phyloP scores from a whole-genome alignment of 805 yeast genomes.

The Cyberlindnera xylosilytica region DNA sequence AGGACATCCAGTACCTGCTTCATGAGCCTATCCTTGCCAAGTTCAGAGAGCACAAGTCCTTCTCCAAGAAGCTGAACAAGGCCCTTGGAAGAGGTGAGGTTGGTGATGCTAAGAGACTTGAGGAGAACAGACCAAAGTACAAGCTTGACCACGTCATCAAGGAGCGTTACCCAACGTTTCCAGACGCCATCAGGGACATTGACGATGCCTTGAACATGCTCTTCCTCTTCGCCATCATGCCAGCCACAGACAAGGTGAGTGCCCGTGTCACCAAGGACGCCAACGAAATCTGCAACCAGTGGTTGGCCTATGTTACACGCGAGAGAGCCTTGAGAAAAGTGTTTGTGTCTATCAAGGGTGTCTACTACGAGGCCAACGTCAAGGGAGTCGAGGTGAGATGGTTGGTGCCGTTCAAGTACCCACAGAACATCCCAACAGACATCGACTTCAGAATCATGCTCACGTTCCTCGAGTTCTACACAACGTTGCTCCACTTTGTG shows the following conservation, averaged over 20 bases:
- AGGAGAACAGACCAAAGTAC: constrained; percentile 76
- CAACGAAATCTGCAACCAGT: constrained; percentile 80
- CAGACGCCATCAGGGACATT: constrained; percentile 87
- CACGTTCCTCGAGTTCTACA: constrained; percentile 93
- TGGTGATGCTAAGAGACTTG: constrained; percentile 81
- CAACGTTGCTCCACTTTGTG: constrained; percentile 86
- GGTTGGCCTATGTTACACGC: constrained; percentile 91
- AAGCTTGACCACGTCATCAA: constrained; percentile 87
- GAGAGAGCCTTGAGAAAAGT: constrained; percentile 82
- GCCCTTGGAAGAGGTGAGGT: constrained; percentile 93
- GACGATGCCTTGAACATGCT: constrained; percentile 96
- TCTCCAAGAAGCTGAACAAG: constrained; percentile 83
- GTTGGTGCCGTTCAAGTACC: constrained; percentile 96
- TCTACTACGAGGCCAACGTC: constrained; percentile 86
- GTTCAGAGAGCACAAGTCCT: constrained; percentile 94
- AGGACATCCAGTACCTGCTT: constrained; percentile 90
- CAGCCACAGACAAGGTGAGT: constrained; percentile 82
- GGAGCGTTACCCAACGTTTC: constrained; percentile 92
- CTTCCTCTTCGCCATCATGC: constrained; percentile 90
- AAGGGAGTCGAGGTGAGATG: constrained; percentile 93
- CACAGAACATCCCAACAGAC: constrained; percentile 91
- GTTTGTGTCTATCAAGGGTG: constrained; percentile 95
- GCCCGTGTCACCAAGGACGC: constrained; percentile 86
- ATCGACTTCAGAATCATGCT: constrained; percentile 96
- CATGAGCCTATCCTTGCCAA: constrained; percentile 92